Conservation (phyloP, 768 basidiomycete genomes). For the Naematelia encephala region DNA sequence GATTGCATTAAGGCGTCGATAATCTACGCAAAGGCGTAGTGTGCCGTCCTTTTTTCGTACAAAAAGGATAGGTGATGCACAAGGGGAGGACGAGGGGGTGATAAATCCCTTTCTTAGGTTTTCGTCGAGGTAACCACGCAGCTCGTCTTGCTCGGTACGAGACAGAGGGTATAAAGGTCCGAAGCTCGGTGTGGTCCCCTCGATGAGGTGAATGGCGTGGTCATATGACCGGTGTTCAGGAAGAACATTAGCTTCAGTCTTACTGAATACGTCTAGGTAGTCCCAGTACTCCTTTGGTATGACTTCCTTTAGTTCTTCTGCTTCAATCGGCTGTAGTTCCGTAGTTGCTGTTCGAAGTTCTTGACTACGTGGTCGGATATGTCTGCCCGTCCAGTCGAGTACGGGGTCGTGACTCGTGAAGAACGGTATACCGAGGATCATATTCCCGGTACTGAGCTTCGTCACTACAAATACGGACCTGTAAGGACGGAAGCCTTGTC, state of each 20-base stretch:
- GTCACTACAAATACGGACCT: background rate
- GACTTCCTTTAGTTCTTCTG: conserved; percentile 44
- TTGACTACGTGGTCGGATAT: background rate
- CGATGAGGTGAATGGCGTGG: conserved; percentile 12
- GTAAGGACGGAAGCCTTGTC: background rate
- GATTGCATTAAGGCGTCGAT: conserved; percentile 25
- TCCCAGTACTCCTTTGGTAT: conserved; percentile 10
- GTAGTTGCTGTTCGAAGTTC: background rate
- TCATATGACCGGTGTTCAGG: conserved; percentile 18
- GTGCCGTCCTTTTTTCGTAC: conserved; percentile 52
- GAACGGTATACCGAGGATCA: background rate
- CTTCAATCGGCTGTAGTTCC: conserved; percentile 3
- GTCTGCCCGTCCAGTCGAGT: background rate
- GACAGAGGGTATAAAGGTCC: conserved; percentile 52
- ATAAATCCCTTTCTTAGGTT: conserved; percentile 42
- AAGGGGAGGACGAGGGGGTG: conserved; percentile 7
- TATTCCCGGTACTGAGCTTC: background rate
- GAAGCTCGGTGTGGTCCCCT: conserved; percentile 28
- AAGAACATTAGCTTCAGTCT: conserved; percentile 5
- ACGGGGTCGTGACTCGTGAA: background rate
- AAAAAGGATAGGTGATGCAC: conserved; percentile 42
- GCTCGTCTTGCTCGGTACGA: conserved; percentile 46
- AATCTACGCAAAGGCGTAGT: conserved; percentile 50
- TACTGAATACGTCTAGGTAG: conserved; percentile 16
- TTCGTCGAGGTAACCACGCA: conserved; percentile 51